A percentile compares a stretch with the other conserved stretches of the same genome.
Conservation (phyloP, 495 filamentous ascomycete genomes). For the Aspergillus cavernicola region DNA sequence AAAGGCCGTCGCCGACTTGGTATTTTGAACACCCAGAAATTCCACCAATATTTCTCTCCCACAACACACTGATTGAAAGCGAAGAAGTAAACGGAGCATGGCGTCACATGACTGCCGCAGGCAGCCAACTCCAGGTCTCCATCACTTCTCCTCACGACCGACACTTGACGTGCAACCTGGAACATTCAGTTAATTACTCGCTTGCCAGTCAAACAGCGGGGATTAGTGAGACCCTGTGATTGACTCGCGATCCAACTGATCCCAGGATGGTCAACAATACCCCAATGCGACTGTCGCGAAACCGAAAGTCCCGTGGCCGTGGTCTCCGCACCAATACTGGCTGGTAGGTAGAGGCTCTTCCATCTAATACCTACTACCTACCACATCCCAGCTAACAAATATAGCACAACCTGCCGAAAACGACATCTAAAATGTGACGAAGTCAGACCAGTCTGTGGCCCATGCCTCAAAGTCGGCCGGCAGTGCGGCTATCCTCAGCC, state of each 20-base stretch:
- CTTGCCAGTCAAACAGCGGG: no score
- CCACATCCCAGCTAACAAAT: not conserved
- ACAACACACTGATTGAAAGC: no score
- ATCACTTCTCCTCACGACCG: not conserved
- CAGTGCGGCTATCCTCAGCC: not conserved
- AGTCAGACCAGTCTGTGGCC: not conserved
- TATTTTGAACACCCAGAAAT: no score
- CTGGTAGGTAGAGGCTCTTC: not conserved
- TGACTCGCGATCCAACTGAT: no score
- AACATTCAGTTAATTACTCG: no score
- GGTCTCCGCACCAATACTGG: not conserved
- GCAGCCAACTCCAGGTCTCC: not conserved
- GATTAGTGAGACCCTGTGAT: no score
- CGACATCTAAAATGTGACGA: slow-evolving; percentile 1
- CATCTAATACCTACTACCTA: not conserved
- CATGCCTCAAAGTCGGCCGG: not conserved
- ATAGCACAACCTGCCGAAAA: not conserved
- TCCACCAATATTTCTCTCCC: no score
- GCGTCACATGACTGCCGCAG: not conserved
- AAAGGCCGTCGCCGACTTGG: no score
- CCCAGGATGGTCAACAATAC: not conserved
- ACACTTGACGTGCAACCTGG: no score
- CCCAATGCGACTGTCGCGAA: not conserved
- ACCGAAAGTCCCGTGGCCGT: not conserved
- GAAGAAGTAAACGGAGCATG: no score